A percentile compares a stretch with the other conserved stretches of the same genome.
Conservation (phyloP, 768 basidiomycete species). For the Mycena capillaripes region DNA sequence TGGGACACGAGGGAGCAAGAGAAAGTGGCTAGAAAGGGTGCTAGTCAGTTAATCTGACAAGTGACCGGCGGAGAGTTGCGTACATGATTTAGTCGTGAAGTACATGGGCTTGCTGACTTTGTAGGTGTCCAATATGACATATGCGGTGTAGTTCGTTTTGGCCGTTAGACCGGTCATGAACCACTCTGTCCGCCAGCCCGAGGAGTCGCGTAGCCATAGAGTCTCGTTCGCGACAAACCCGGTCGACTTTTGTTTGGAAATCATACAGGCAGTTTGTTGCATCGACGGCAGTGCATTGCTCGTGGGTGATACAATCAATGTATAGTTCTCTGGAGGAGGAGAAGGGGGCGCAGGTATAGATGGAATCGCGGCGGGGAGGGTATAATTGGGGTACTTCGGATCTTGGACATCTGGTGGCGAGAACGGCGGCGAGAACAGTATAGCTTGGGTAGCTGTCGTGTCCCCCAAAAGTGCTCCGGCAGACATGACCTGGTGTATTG, state of each 20-base stretch:
- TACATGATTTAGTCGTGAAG: constrained; percentile 83
- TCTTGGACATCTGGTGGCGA: constrained; percentile 41
- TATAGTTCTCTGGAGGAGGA: constrained; percentile 61
- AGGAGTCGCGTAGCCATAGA: constrained; percentile 68
- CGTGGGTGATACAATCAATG: constrained; percentile 70
- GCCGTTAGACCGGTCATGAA: constrained; percentile 70
- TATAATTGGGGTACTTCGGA: constrained; percentile 83
- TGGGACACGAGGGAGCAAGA: constrained; percentile 78
- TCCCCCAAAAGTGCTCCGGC: constrained; percentile 76
- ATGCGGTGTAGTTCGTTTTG: constrained; percentile 85
- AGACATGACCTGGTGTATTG: constrained; percentile 61
- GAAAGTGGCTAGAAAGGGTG: constrained; percentile 64
- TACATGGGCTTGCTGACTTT: constrained; percentile 78
- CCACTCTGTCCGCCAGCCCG: constrained; percentile 81
- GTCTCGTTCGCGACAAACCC: constrained; percentile 59
- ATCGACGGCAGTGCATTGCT: constrained; percentile 52
- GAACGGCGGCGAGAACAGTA: constrained; percentile 79
- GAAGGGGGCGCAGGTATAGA: constrained; percentile 58
- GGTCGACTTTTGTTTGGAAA: constrained; percentile 55
- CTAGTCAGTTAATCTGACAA: neutral
- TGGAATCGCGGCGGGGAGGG: constrained; percentile 71
- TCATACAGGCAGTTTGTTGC: constrained; percentile 72
- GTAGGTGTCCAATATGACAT: constrained; percentile 67
- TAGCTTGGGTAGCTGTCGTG: constrained; percentile 78
- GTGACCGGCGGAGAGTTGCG: constrained; percentile 37